Conservation (phyloP, 768 basidiomycete species). For the Psilocybe tampanensis region DNA sequence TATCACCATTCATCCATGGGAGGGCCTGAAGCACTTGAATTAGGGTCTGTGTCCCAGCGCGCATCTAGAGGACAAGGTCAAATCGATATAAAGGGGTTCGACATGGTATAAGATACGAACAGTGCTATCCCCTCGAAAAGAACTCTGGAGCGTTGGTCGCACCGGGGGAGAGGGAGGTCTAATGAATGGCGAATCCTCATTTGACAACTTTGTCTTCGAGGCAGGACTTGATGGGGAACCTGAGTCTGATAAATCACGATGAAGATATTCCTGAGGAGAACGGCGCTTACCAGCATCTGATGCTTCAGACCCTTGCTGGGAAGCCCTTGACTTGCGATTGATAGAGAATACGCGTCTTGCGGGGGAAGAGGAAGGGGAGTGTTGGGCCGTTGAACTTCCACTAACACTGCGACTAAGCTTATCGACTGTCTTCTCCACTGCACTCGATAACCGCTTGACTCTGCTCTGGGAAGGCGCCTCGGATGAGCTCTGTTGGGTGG, state of each 20-base stretch:
- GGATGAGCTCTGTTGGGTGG: neutral
- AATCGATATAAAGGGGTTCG: conserved; percentile 1
- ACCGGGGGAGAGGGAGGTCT: conserved; percentile 69
- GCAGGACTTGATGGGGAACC: conserved; percentile 21
- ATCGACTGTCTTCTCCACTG: conserved; percentile 61
- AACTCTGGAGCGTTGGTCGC: conserved; percentile 44
- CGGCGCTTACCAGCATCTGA: conserved; percentile 29
- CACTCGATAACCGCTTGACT: conserved; percentile 53
- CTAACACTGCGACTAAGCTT: conserved; percentile 64
- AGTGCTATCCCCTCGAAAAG: conserved; percentile 72
- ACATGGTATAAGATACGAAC: conserved; percentile 39
- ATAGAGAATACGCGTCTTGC: conserved; percentile 59
- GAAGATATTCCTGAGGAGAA: neutral
- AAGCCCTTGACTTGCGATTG: conserved; percentile 49
- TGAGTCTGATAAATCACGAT: neutral
- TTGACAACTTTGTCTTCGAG: conserved; percentile 30
- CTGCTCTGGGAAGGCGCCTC: conserved; percentile 38
- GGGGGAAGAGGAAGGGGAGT: conserved; percentile 34
- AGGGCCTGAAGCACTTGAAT: conserved; percentile 88
- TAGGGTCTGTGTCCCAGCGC: conserved; percentile 84
- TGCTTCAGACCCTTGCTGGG: conserved; percentile 35
- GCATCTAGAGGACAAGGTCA: conserved; percentile 57
- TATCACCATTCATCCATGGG: conserved; percentile 75
- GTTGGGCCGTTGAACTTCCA: conserved; percentile 35
- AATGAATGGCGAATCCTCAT: conserved; percentile 61